Base-by-base conservation (phyloP, 345 rosid species). In the Gossypium anomalum region DNA sequence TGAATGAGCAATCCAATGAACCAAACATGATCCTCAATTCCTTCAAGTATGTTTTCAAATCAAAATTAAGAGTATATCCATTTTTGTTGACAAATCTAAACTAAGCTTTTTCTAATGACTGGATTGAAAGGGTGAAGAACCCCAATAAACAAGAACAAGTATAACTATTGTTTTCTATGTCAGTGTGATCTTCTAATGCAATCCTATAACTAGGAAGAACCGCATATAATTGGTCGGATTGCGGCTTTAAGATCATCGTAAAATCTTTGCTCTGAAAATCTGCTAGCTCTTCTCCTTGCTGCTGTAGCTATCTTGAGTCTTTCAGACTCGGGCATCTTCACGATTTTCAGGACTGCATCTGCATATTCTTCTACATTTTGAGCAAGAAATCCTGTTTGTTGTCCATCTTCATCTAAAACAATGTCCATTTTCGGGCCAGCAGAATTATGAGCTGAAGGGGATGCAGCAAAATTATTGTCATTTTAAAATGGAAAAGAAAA, bases 391-490 rank as follows among this genome's bases (percentile, higher is more conserved):
- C 99, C 98, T 0, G 97, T 91, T 81, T 82, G 85, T 74, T 84
- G 80, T 29, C 96, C 94, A 5, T 91, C 89, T 85, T 95, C 98
- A 81, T 91, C 97, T 67, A 90, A 77, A 64, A 93, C 94, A 73
- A 95, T 91, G 79, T 93, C 97, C 99, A 95, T 93, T 75, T 87
- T 91, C 2, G 98, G 98, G 22, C 98, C 97, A 49, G 97, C 99
- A 3, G 98, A 91, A 78, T 91, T 89, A 73, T 95, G 93, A 88
- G 94, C 98, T 95, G 87, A 76, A 67, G 7, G 72, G 58, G 25
- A 29, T 45, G 73, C 47, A 12, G 8, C 58, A 72, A 67, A 70
- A 59, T 55, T 0, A 57, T 14, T 2, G 16, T 2, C 43, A 63
- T 56, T 29, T 43, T 4, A 1, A 29, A 23, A 64, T 34, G 45